Base-by-base conservation (phyloP, 2,329 filamentous ascomycete species). In the Fusarium pseudonygamai region DNA sequence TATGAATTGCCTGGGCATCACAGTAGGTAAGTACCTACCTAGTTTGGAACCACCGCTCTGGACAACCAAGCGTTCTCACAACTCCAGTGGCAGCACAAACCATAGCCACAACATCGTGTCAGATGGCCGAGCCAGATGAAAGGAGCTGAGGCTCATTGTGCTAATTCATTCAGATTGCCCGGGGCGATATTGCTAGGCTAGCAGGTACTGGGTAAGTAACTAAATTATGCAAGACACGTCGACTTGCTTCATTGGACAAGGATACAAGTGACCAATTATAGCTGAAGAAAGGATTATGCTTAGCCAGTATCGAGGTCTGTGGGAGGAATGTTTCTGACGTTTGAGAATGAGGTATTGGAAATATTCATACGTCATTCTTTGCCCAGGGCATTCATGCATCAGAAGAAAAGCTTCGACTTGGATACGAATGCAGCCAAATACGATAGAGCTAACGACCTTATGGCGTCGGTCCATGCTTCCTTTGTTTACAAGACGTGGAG, bases 151-250 rank as follows among this genome's bases (percentile, higher is more conserved):
- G 45, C 43, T 36, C 39, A 47, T 64, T 22, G n/a, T 30, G 34
- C 43, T 30, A 45, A 36, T 36, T 26, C 20, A 39, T 49, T 46
- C 20, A 43, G 15, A 57, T 49, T 49, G 26, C 18, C n/a, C 11
- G 28, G 42, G 68, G 45, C 37, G 36, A 77, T 76, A 73, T 73
- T 69, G 43, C 42, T n/a, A 39, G 24, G 24, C 20, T 30, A 36
- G 24, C 36, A 50, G 26, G 30, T 59, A 36, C 52, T n/a, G 24
- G 22, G 12, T 28, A 43, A 30, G 26, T 56, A n/a, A 43, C 36
- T 56, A 56, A 28, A 34, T 37, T 30, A 78, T 79, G 78, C 77
- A 78, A 75, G 77, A 79, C 77, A 79, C 77, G 77, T 76, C 75
- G 77, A 73, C 76, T 60, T 60, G 37, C 53, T 30, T 67, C 60